A percentile compares a stretch with the other conserved stretches of the same genome.
phyloP scores from a whole-genome alignment of 805 yeast genomes.

The Clavispora fructus region DNA sequence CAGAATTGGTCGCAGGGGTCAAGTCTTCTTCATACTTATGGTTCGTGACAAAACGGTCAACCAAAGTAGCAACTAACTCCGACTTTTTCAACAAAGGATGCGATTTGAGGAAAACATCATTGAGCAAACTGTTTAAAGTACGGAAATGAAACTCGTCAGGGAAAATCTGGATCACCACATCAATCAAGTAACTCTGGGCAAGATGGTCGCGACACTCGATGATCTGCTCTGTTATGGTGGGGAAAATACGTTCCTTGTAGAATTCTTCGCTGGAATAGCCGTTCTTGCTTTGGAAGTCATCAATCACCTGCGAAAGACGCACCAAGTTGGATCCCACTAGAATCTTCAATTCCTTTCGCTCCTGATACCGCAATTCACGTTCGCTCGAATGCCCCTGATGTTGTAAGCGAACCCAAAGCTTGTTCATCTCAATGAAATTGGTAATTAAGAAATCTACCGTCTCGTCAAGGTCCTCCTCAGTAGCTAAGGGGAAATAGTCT shows the following conservation, averaged over 20 bases:
- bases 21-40: conserved; percentile 21
- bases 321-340: conserved; percentile 91
- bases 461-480: conserved; percentile 45
- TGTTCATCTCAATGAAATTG: conserved; percentile 96
- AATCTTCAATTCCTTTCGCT: conserved; percentile 84
- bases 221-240: conserved; percentile 80
- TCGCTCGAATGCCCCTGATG: conserved; percentile 93
- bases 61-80: conserved; percentile 61
- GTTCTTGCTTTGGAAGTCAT: conserved; percentile 51
- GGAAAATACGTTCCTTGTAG: conserved; percentile 56
- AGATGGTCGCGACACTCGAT: conserved; percentile 86
- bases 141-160: conserved; percentile 86
- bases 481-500: conserved; percentile 47
- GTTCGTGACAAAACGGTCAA: conserved; percentile 63
- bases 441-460: conserved; percentile 75
- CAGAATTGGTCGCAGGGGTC: conserved; percentile 17
- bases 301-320: conserved; percentile 78
- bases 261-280: conserved; percentile 25
- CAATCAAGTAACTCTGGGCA: conserved; percentile 89
- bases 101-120: conserved; percentile 55
- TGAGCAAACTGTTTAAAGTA: conserved; percentile 62
- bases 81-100: conserved; percentile 67
- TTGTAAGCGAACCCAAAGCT: conserved; percentile 93
- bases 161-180: conserved; percentile 88
- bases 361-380: conserved; percentile 63